A percentile compares a stretch with the other conserved stretches of the same genome.
Conservation (phyloP, 768 basidiomycete species). For the Serendipita sp. region DNA sequence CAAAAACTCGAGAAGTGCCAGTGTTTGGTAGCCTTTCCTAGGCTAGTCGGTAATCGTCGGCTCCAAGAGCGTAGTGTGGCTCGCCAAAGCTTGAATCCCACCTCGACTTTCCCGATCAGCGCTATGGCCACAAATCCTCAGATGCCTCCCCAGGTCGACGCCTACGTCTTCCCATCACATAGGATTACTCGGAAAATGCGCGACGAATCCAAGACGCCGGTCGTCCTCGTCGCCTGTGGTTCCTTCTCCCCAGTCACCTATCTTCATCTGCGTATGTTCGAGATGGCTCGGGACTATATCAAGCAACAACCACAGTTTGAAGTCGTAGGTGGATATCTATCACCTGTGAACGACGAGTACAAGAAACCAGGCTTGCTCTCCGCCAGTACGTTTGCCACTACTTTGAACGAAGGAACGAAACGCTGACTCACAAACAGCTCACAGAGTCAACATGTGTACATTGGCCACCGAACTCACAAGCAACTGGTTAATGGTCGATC, state of each 20-base stretch:
- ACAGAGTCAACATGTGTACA: conserved; percentile 73
- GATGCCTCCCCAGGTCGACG: neutral
- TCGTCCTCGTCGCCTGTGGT: conserved; percentile 92
- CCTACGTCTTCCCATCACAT: conserved; percentile 7
- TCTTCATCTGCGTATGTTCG: conserved; percentile 96
- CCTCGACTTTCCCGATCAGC: neutral
- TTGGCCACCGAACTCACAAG: conserved; percentile 82
- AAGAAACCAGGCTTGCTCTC: conserved; percentile 90
- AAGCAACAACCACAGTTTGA: conserved; percentile 86
- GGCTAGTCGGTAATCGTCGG: neutral
- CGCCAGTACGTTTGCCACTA: neutral
- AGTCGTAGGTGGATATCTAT: conserved; percentile 90
- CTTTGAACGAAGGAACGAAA: neutral
- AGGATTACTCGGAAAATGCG: conserved; percentile 6
- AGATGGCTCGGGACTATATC: conserved; percentile 96
- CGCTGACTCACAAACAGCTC: conserved; percentile 12
- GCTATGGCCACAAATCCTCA: neutral
- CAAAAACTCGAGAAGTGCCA: too few relatives aligned
- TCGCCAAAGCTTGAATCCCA: neutral
- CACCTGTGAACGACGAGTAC: conserved; percentile 91
- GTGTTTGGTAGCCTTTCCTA: too few relatives aligned
- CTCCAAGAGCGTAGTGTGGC: neutral
- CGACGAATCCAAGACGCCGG: conserved; percentile 43
- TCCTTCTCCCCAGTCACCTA: conserved; percentile 98
- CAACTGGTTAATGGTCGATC: conserved; percentile 92